Base-by-base conservation (phyloP, 495 filamentous ascomycete species). In the Pseudotulostoma volvatum region DNA sequence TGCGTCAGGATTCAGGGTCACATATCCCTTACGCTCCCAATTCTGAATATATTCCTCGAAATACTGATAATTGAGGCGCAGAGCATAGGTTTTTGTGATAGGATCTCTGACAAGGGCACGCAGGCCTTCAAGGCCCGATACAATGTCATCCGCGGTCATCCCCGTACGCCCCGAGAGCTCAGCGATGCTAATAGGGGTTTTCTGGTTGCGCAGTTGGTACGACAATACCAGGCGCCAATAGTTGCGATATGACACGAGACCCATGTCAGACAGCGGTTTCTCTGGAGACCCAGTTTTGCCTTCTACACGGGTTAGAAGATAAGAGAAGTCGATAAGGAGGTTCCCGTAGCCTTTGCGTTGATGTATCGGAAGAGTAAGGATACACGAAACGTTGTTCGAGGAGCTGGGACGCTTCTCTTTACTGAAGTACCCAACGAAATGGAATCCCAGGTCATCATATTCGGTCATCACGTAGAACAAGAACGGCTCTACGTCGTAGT, bases 401-500 rank as follows among this genome's bases (percentile, higher is more conserved):
- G 82, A 87, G 54, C 82, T 88, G 3, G 81, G 81, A n/a, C 90
- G 74, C 60, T 97, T 97, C 55, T 97, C 90, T 62, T 97, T 97
- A 39, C 92, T 96, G 51, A 97, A 97, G 53, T 97, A 97, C 13
- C 90, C 90, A 32, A 97, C 92, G 50, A 97, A 95, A 55, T 96
- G 90, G 51, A 85, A 95, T 14, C 90, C 90, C 25, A 80, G 60
- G 23, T 93, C 84, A 48, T 97, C 86, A 47, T 78, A 87, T 54
- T 96, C 90, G 36, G 86, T 93, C 70, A 97, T 88, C 34, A 97
- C 85, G 57, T 97, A 97, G 66, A 97, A 97, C 13, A 97, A 62
- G 52, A 97, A 97, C 0, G 90, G 90, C 42, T 97, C 92, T 3
- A 97, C 90, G 49, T 97, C 90, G 57, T 97, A 97, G 53, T 97